phyloP scores from a whole-genome alignment of 148 eudicot species.

The Dysphania ambrosioides region DNA sequence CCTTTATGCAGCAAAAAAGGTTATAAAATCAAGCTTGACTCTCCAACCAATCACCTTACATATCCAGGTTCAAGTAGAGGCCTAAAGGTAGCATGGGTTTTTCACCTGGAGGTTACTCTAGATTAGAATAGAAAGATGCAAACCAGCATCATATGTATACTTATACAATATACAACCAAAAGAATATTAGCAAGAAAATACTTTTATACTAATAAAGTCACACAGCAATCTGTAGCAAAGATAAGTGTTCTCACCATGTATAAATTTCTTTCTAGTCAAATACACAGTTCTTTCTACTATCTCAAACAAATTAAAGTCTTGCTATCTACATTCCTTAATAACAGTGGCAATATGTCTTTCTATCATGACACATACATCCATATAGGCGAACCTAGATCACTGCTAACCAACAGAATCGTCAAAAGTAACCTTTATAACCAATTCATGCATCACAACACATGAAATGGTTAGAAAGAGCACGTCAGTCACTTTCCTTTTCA shows the following conservation, averaged over 20 bases:
- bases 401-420: neutral
- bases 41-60: neutral
- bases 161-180: neutral
- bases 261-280: neutral
- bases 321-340: neutral
- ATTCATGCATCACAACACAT: neutral
- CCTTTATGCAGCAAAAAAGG: neutral
- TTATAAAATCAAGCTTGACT: neutral
- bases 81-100: neutral
- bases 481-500: neutral
- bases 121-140: neutral
- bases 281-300: neutral
- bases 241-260: neutral
- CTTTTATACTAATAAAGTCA: neutral
- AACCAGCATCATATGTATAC: neutral
- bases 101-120: neutral
- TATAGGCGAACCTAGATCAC: neutral
- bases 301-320: neutral
- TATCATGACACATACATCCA: conserved; percentile 2
- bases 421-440: neutral
- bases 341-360: neutral
- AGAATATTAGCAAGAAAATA: neutral
- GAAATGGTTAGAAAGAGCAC: neutral
- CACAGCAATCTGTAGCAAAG: neutral
- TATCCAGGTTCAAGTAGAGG: neutral